Percentiles rank a stretch among this genome's conserved stretches.
Conservation (phyloP, 73 alveolate genomes). For the Symbiodinium natans region DNA sequence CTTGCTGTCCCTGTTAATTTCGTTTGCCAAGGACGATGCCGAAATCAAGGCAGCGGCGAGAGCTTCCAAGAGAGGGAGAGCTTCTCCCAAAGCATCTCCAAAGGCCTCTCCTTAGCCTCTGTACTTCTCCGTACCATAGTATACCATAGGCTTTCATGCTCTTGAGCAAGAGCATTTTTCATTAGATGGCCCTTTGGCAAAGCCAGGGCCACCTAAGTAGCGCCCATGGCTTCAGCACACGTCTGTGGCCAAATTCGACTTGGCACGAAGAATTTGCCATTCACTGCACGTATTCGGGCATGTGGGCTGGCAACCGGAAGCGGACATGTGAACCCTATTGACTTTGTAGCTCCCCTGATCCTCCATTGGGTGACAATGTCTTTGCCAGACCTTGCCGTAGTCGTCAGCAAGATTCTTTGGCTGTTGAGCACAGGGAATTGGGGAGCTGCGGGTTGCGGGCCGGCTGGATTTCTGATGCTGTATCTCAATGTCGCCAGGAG, state of each 20-base stretch:
- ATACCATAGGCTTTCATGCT: neutral
- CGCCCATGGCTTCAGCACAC: neutral
- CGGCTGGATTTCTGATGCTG: no score
- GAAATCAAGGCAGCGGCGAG: slow-evolving; percentile 57
- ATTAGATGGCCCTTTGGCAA: neutral
- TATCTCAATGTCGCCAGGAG: neutral
- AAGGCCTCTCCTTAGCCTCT: neutral
- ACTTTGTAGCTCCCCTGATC: no score
- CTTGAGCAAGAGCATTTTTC: neutral
- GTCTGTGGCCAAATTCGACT: neutral
- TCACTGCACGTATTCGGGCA: neutral
- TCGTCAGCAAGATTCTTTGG: no score
- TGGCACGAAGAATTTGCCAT: neutral
- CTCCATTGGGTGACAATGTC: no score
- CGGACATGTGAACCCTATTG: no score
- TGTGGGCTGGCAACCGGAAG: no score
- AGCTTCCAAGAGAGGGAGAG: slow-evolving; percentile 36
- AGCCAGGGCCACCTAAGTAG: neutral
- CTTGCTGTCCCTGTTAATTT: neutral
- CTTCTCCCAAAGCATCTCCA: slow-evolving; percentile 4
- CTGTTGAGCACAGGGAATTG: no score
- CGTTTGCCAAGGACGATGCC: slow-evolving; percentile 44
- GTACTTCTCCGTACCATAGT: neutral
- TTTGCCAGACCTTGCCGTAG: no score
- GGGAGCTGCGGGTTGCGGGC: no score